Base-by-base conservation (phyloP, 2,329 filamentous ascomycete species). In the Sordariomycetes sp. region DNA sequence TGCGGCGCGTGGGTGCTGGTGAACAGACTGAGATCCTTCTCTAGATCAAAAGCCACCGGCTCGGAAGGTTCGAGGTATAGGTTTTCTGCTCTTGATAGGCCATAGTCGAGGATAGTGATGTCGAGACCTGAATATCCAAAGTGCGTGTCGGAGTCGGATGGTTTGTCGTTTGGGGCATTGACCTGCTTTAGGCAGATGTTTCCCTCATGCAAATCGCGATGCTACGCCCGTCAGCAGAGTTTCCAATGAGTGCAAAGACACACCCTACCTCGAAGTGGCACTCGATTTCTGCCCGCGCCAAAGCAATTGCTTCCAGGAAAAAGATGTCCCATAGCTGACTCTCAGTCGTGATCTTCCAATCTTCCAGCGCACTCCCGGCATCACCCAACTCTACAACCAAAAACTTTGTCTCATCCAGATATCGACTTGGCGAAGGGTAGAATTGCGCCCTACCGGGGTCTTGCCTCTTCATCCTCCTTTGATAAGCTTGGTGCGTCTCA, bases 71-170 rank as follows among this genome's bases (percentile, higher is more conserved):
- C 53, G 4, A 48, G 35, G 2, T 48, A 50, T 5, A 61, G 41
- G 33, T 70, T 58, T 20, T 66, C 66, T 3, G 74, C 75, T 14
- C 76, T 65, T 2, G 76, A 81, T 11, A 81, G 61, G 1, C 75
- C 76, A 41, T 80, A 81, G 51, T 81, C 76, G 5, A 81, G 58
- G 26, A 81, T 73, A 1, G 76, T 80, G 30, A 80, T 70, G 36
- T 79, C 72, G 5, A 79, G 57, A 2, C 74, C 75, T 0, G 75
- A 79, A 42, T 63, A 70, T 19, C 75, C 75, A 50, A 76, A 76
- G 32, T 61, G 57, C 3, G 59, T 54, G 0, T 34, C 42, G 4
- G 53, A 48, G 11, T 46, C 46, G 28, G 52, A 42, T 4, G 51
- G 49, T 21, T 50, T 53, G 3, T 54, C 45, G 8, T 46, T 46